Base-by-base conservation (phyloP, 345 rosid genomes). In the Syzygium aqueum region DNA sequence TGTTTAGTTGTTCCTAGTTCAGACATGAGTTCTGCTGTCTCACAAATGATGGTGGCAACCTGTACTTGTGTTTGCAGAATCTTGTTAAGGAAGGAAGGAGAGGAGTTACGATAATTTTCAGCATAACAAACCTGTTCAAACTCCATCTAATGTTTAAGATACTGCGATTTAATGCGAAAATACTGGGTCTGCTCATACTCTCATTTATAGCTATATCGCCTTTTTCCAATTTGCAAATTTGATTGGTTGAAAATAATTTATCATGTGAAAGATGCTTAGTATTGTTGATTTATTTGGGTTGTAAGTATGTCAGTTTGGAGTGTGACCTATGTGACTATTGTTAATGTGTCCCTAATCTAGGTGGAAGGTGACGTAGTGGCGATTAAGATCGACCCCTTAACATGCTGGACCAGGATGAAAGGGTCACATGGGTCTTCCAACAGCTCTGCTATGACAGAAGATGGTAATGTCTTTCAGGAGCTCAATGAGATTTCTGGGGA, bases 291-390 rank as follows among this genome's bases (percentile, higher is more conserved):
- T 46, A 83, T 83, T 43, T 23, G 53, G 37, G 49, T 49, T 49
- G 53, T 25, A 13, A 80, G 2, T 3, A 49, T 83, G 27, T 83
- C 85, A 83, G 54, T 53, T 83, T 49, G 30, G 37, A 51, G 30
- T 83, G 22, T 83, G 30, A 49, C 85, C n/a, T 83, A 46, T 25
- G 37, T 23, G 85, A 49, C 53, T 17, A 3, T 21, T 84, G 59
- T 84, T 50, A 9, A 73, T 6, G 80, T 33, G 80, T 59, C 78
- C 89, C 86, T 56, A 88, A 14, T 84, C 59, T 89, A 97, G 99
- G 93, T 97, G 52, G 96, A 95, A 88, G 98, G 98, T 87, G 99
- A 97, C 89, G 52, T 46, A 73, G 99, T 96, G 86, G 92, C 90
- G 83, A 87, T 97, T 86, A 91, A 92, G 91, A 86, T 97, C 86